Percentiles rank a stretch among this genome's conserved stretches.
Conservation (phyloP, 2,329 filamentous ascomycete genomes). For the Aureobasidium melanogenum region DNA sequence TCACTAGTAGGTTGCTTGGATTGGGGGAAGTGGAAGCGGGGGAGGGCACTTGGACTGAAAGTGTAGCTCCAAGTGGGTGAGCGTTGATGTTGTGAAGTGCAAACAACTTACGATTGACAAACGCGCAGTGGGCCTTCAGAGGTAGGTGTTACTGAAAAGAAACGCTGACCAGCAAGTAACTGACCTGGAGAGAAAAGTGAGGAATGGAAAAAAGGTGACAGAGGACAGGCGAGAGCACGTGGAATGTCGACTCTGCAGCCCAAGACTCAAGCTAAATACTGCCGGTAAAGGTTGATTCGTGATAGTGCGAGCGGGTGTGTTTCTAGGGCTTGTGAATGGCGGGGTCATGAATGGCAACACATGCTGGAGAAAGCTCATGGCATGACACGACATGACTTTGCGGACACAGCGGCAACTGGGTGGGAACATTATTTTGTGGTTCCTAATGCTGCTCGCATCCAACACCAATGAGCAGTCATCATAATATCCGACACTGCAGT, state of each 20-base stretch:
- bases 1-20: neutral
- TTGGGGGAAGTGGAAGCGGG: neutral
- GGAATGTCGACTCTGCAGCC: constrained; percentile 9
- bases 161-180: neutral
- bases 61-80: neutral
- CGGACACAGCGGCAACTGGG: neutral
- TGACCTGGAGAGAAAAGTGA: neutral
- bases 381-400: neutral
- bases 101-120: constrained; percentile 1
- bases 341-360: constrained; percentile 1
- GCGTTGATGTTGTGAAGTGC: neutral
- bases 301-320: constrained; percentile 3
- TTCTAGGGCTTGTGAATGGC: neutral
- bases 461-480: neutral
- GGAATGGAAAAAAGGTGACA: constrained; percentile 1
- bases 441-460: neutral
- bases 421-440: neutral
- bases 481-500: neutral
- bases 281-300: constrained; percentile 11
- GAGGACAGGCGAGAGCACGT: neutral
- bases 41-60: neutral
- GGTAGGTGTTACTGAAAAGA: neutral
- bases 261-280: constrained; percentile 3
- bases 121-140: neutral
- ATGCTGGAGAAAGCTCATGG: neutral